Evolutionary conservation across 2,329 filamentous ascomycete genomes (phyloP).

Genomic region (Pseudogymnoascus pannorum): DNA sequence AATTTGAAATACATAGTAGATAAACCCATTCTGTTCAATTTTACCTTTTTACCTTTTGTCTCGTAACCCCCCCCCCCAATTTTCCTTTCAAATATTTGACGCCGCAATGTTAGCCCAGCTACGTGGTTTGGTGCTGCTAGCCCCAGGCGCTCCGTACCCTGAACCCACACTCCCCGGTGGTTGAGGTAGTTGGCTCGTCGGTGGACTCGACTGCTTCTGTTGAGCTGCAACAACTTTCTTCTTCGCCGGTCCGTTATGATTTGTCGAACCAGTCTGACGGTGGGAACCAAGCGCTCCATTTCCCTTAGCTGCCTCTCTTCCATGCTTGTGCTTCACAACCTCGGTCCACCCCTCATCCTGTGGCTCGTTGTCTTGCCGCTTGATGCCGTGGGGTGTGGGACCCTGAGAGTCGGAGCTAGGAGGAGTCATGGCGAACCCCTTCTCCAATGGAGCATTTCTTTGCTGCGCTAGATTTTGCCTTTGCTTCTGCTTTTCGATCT

Average conservation of each 20-base stretch:
- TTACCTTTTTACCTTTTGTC: neutral
- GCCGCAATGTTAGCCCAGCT: constrained; percentile 4
- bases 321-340: neutral
- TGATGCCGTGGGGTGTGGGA: too few relatives aligned
- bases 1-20: too few relatives aligned
- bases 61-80: neutral
- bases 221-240: neutral
- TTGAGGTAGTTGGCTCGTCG: neutral
- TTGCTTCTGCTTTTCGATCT: neutral
- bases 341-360: neutral
- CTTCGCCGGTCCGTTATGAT: neutral
- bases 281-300: neutral
- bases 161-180: neutral
- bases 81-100: neutral
- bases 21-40: too few relatives aligned
- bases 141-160: neutral
- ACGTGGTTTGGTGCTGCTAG: neutral
- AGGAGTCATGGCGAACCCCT: neutral
- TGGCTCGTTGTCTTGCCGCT: neutral
- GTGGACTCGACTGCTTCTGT: neutral
- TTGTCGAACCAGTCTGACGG: neutral
- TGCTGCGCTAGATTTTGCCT: neutral
- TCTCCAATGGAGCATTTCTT: neutral
- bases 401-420: neutral
- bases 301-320: neutral